Base-by-base conservation (phyloP, 805 yeast genomes). In the Candida insectorum region DNA sequence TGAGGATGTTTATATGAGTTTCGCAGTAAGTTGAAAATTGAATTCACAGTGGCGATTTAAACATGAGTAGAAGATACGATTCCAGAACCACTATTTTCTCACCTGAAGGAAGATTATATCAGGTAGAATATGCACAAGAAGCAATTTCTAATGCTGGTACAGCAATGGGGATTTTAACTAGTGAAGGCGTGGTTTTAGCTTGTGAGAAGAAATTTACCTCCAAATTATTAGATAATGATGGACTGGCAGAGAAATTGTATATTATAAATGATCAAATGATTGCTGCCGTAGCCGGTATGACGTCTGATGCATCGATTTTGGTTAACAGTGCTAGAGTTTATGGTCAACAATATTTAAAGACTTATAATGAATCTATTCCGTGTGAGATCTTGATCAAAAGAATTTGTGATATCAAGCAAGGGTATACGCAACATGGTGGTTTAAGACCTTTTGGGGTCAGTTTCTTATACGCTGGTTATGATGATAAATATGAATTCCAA, bases 391-490 rank as follows among this genome's bases (percentile, higher is more conserved):
- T 93, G 44, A 96, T 93, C 44, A 85, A 86, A 55, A 73, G 83
- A 44, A 71, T 93, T 43, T 88, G 97, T 65, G 95, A 93, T 62
- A 76, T 86, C 43, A 93, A 93, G 62, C 99, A 93, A 60, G 96
- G 97, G 8, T 93, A 93, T 61, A 93, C 99, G 6, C 99, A 93
- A 62, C 95, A 85, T 56, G 99, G 99, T 56, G 98, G 98, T 23
- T 74, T 93, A 52, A 82, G 99, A 62, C 99, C 99, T 14, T 93
- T 88, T 58, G 98, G 99, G 52, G 98, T 93, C 25, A 84, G 95
- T 33, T 89, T 93, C 62, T 76, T 93, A 40, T 93, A 85, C 54
- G 98, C 97, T 5, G 99, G 99, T 6, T 83, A 81, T 54, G 98
- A 93, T 58, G 91, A 87, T 34, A 68, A 86, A 51, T 81, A 81